phyloP scores from a whole-genome alignment of 1,284 basidiomycete genomes.

The Cutaneotrichosporon daszewskae region DNA sequence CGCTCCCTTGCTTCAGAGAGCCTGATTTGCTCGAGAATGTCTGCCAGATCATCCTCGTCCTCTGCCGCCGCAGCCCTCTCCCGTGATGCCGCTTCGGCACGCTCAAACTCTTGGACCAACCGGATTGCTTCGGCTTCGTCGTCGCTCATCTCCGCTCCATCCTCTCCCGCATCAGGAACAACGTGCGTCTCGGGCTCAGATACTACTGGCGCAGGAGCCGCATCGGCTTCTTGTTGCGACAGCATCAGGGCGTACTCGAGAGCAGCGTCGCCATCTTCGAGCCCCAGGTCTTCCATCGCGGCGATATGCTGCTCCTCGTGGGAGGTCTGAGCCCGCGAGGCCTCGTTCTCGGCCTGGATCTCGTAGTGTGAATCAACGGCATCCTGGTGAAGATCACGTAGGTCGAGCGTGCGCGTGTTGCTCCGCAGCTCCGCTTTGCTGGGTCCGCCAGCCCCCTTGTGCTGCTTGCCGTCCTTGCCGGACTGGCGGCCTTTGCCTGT shows the following conservation, averaged over 20 bases:
- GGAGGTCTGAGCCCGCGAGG: constrained; percentile 11
- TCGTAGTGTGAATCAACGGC: constrained; percentile 27
- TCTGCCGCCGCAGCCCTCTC: constrained; percentile 2
- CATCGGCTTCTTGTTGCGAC: constrained; percentile 27
- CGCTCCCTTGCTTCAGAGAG: constrained; percentile 24
- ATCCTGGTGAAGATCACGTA: constrained; percentile 31
- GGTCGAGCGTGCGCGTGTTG: constrained; percentile 22
- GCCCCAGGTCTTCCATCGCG: constrained; percentile 31
- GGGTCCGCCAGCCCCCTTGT: constrained; percentile 20
- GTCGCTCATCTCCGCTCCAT: constrained; percentile 3
- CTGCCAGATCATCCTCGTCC: constrained; percentile 26
- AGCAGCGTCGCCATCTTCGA: constrained; percentile 37
- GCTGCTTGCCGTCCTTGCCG: constrained; percentile 22
- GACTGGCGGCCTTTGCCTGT: constrained; percentile 32
- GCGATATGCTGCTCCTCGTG: constrained; percentile 21
- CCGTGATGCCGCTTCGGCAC: constrained; percentile 2
- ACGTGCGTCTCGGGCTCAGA: not conserved
- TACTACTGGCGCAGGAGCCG: too few species aligned
- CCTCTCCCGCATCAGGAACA: not conserved
- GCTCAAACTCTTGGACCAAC: constrained; percentile 10
- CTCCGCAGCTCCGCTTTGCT: constrained; percentile 23
- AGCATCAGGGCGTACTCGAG: constrained; percentile 40
- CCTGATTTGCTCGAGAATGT: constrained; percentile 32
- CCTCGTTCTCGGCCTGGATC: constrained; percentile 23
- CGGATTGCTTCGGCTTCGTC: constrained; percentile 15